Conservation (phyloP, 2,329 filamentous ascomycete species). For the Neonectria coccinea region DNA sequence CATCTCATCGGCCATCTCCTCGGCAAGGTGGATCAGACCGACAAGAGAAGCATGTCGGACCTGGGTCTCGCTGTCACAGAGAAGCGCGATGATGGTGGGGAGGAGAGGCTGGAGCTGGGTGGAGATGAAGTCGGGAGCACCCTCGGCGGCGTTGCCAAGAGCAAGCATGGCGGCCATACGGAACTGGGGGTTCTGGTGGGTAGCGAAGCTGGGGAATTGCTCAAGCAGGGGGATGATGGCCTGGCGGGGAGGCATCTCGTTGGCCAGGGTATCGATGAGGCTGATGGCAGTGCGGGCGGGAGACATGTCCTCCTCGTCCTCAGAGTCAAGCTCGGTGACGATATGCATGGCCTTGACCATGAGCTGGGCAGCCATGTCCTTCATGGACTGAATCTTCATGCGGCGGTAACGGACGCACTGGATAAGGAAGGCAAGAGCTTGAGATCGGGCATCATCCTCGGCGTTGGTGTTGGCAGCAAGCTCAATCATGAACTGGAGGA, state of each 20-base stretch:
- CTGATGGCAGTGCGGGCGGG: constrained; percentile 87
- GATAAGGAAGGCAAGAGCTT: constrained; percentile 93
- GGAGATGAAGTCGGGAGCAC: constrained; percentile 95
- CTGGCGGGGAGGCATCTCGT: constrained; percentile 89
- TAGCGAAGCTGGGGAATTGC: constrained; percentile 84
- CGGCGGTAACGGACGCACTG: constrained; percentile 92
- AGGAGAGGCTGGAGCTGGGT: constrained; percentile 90
- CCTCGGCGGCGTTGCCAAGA: constrained; percentile 94
- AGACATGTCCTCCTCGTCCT: constrained; percentile 80
- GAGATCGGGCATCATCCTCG: constrained; percentile 86
- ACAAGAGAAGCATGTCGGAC: constrained; percentile 91
- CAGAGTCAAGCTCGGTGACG: constrained; percentile 86
- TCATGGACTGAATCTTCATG: constrained; percentile 93
- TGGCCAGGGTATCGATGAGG: constrained; percentile 89
- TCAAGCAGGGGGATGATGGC: constrained; percentile 93
- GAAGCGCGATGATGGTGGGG: constrained; percentile 83
- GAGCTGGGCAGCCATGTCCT: constrained; percentile 84
- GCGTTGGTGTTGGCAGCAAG: constrained; percentile 80
- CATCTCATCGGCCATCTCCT: constrained; percentile 93
- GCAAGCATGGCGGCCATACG: constrained; percentile 92
- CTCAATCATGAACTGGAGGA: constrained; percentile 94
- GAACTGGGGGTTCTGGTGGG: constrained; percentile 78
- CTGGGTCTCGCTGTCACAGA: constrained; percentile 84
- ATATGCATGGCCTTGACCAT: constrained; percentile 91
- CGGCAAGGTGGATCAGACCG: constrained; percentile 88